Evolutionary conservation across 345 rosid species (phyloP), one percentile per base, ranked within the genome.

Genomic region (Rhizophora apiculata): DNA sequence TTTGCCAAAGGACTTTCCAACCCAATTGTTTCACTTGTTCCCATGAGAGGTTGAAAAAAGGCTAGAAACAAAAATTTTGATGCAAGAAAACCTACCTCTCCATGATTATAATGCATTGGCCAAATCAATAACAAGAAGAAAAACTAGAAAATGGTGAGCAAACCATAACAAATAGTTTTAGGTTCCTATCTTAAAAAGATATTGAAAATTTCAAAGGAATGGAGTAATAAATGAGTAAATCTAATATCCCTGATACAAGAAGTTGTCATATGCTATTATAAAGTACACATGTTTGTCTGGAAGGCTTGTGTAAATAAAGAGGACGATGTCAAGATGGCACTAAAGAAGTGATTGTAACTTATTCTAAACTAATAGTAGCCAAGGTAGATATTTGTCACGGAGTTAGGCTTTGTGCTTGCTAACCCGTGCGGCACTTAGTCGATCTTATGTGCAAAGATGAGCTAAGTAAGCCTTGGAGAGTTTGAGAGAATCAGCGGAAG

Each of bases 51-150:
- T n/a, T 72, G 78, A 9, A 62, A 83, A 26, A 69, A 61, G 64
- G 77, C 36, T 11, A 74, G 76, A 52, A 70, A 49, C 20, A 68
- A 61, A 22, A 85, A 81, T 64, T 79, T 82, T 26, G 81, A 79
- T 1, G 71, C 73, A 29, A 57, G 74, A 29, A 83, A 85, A 32
- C 88, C 88, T 1, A 34, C 64, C 26, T 80, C 85, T 2, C 88
- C 82, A 8, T 61, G 60, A 39, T 76, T 82, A 9, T 85, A 83
- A 0, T 85, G 85, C 72, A 66, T 70, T 8, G 86, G 88, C 55
- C 73, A 72, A 68, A 70, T 85, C 59, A 77, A 64, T 79, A 74
- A 55, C 29, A 55, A 55, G 59, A 21, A 55, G 59, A 3, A 22
- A 4, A 55, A 55, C 5, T 29, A 55, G 15, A 22, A 55, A 8